Percentiles rank a stretch among this genome's conserved stretches.
Conservation (phyloP, 805 yeast species). For the Zygosaccharomyces siamensis region DNA sequence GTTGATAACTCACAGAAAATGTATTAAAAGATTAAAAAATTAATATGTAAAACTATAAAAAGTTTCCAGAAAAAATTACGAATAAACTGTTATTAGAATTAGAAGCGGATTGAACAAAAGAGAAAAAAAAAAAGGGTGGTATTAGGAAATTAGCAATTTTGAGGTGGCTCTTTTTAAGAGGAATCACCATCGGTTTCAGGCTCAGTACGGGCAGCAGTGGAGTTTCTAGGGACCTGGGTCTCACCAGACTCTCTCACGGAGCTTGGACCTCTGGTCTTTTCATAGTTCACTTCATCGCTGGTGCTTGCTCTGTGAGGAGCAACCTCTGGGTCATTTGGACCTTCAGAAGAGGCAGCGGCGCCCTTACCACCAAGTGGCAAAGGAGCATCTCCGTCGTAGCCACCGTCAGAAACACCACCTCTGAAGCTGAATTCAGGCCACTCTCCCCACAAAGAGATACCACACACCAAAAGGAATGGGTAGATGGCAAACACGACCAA, state of each 20-base stretch:
- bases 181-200: constrained; percentile 1
- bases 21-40: no score
- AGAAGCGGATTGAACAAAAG: no score
- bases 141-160: no score
- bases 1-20: no score
- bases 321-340: constrained; percentile 2
- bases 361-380: neutral
- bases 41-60: no score
- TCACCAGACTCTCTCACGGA: constrained; percentile 36
- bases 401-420: constrained; percentile 8
- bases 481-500: constrained; percentile 40
- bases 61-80: no score
- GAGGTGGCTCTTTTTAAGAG: neutral
- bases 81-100: neutral
- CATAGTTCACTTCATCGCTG: constrained; percentile 13
- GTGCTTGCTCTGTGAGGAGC: constrained; percentile 4
- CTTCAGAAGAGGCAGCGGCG: neutral
- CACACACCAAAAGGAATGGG: constrained; percentile 36
- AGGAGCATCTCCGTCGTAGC: neutral
- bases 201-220: neutral
- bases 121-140: neutral
- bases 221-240: constrained; percentile 28
- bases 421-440: constrained; percentile 16
- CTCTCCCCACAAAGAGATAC: constrained; percentile 13
- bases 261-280: constrained; percentile 17